These are phyloP conservation scores for Hortiboletus campestris DNA, from an alignment of 768 basidiomycete genomes.

Conservation along the genomic window DNA sequence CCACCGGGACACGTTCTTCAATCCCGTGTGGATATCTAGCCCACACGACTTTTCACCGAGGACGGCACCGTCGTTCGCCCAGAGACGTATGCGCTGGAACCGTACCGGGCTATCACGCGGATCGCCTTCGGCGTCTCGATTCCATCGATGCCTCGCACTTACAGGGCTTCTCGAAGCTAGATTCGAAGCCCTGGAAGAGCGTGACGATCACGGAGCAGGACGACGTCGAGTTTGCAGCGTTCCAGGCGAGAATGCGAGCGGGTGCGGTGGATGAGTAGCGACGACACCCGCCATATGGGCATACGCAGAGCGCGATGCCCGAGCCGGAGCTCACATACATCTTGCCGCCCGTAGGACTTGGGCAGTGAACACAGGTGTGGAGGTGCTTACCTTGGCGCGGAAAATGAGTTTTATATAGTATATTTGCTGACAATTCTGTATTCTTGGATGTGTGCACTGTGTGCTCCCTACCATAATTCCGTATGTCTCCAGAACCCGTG, in stretches of 20 bases:
- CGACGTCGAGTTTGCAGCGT: constrained; percentile 10
- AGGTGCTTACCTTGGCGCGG: too few species aligned
- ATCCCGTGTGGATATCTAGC: constrained; percentile 32
- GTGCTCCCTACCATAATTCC: too few species aligned
- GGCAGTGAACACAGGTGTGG: too few species aligned
- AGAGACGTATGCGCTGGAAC: neutral
- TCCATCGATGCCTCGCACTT: neutral
- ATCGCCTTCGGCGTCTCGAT: neutral
- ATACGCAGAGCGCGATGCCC: too few species aligned
- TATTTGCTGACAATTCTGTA: too few species aligned
- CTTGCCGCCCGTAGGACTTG: too few species aligned
- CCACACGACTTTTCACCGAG: constrained; percentile 9
- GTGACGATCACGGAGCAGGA: constrained; percentile 15
- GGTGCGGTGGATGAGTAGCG: neutral
- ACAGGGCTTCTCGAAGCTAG: neutral
- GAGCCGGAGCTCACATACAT: too few species aligned
- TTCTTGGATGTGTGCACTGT: too few species aligned
- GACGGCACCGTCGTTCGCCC: constrained; percentile 10
- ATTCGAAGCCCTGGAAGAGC: constrained; percentile 20
- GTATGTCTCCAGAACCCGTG: too few species aligned
- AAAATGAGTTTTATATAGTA: too few species aligned
- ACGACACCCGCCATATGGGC: too few species aligned
- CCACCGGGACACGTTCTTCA: constrained; percentile 47
- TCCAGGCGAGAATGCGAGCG: neutral
- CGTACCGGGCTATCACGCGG: neutral